Base-by-base conservation (phyloP, 176 grass and related monocot genomes). In the Hyparrhenia diplandra region DNA sequence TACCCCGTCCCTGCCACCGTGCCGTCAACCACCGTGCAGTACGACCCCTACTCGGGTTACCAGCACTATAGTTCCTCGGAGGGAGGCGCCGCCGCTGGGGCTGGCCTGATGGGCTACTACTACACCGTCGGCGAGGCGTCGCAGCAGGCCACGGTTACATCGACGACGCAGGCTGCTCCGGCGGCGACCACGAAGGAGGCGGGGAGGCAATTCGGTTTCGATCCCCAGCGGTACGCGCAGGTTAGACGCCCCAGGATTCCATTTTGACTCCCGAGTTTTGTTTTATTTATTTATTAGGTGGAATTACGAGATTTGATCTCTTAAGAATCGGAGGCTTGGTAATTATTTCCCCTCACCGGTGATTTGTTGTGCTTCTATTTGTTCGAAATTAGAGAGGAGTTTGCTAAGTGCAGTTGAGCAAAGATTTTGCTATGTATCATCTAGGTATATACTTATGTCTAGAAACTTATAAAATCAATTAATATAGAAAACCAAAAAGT, bases 221-320 rank as follows among this genome's bases (percentile, higher is more conserved):
- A 89, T 86, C 78, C 88, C 31, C 78, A 78, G 20, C 78, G 58
- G 78, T 89, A 89, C 67, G 58, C 88, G 17, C 88, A 89, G 88
- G 88, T 89, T 39, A 73, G 78, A 30, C 42, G 23, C 64, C 45
- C 6, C 37, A n/a, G 39, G 73, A 37, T 61, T 21, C 49, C 59
- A 0, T 67, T 82, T 60, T 49, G 31, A 16, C 67, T 21, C 13
- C n/a, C 27, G 35, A 32, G 8, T 5, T 25, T n/a, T n/a, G n/a
- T n/a, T n/a, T 25, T 8, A 24, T 14, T 69, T 46, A n/a, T 78
- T 31, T 17, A 21, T 25, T 34, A 51, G 37, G 75, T 47, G 28
- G 69, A 71, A 24, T 76, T 72, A 27, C 18, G 20, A 82, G 59
- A 30, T 57, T 36, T 36, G 2, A 65, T 88, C 31, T 70, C 41